Evolutionary conservation across 2,329 filamentous ascomycete genomes (phyloP).

Genomic region (Cercospora canescens): DNA sequence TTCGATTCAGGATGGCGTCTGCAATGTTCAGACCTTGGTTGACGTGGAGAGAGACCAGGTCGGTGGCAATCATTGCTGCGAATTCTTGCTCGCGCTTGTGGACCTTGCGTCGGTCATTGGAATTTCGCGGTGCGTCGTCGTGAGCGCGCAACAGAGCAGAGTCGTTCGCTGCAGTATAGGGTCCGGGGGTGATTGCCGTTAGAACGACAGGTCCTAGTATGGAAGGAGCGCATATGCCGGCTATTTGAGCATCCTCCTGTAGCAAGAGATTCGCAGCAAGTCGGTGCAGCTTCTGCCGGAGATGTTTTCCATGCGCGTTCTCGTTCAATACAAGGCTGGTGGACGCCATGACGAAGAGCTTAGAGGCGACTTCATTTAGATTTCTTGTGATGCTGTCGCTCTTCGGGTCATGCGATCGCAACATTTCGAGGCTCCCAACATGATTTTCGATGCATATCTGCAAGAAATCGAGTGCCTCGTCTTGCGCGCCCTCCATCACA

Average conservation of each 20-base stretch:
- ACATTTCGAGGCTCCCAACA: not conserved
- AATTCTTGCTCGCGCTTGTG: not conserved
- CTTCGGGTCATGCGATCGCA: not conserved
- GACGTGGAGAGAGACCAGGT: not conserved
- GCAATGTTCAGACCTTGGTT: not conserved
- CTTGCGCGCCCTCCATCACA: not conserved
- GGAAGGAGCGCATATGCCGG: not conserved
- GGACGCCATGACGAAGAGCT: not conserved
- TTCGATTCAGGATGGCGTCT: not conserved
- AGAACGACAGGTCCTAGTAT: not conserved
- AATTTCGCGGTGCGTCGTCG: not conserved
- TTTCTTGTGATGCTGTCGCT: not conserved
- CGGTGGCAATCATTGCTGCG: not conserved
- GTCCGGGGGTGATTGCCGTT: not conserved
- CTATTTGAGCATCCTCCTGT: no score
- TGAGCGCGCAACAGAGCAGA: not conserved
- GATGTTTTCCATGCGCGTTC: not conserved
- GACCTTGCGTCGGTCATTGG: not conserved
- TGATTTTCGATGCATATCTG: not conserved
- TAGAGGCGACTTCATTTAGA: conserved; percentile 1
- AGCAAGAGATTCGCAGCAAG: not conserved
- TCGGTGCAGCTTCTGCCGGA: not conserved
- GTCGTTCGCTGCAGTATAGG: not conserved
- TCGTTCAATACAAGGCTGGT: not conserved
- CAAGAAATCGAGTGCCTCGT: not conserved